phyloP scores from a whole-genome alignment of 176 grass and related monocot species.

The Oropetium thomaeum region DNA sequence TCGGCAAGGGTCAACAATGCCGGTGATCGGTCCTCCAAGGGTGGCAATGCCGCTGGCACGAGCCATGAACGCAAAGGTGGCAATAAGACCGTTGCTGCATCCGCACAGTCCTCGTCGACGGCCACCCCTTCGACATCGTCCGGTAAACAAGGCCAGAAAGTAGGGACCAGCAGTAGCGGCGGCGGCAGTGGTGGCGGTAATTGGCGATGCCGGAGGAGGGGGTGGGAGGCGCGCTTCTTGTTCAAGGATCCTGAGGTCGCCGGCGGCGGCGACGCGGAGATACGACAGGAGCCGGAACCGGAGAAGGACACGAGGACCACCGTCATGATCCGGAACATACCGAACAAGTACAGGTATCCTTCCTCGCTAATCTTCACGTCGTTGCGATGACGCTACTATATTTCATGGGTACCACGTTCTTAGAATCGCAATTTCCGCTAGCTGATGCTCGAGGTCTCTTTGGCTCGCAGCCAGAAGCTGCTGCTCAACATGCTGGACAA shows the following conservation, averaged over 20 bases:
- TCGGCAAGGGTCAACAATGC: not conserved
- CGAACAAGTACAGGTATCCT: conserved; percentile 94
- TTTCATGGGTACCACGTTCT: conserved; percentile 40
- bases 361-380: conserved; percentile 1
- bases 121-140: conserved; percentile 10
- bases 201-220: conserved; percentile 42
- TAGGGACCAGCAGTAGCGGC: not conserved
- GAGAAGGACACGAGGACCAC: conserved; percentile 78
- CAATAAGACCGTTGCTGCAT: not conserved
- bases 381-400: conserved; percentile 24
- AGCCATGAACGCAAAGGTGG: conserved; percentile 29
- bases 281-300: not conserved
- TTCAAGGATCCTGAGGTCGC: conserved; percentile 59
- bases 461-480: conserved; percentile 77
- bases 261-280: not conserved
- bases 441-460: conserved; percentile 20
- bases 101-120: not conserved
- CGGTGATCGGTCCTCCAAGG: conserved; percentile 18
- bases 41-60: conserved; percentile 1
- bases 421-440: conserved; percentile 18
- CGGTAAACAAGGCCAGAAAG: conserved; percentile 45
- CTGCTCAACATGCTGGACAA: conserved; percentile 93
- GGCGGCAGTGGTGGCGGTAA: not conserved
- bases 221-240: conserved; percentile 64
- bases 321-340: conserved; percentile 99